A percentile compares a stretch with the other conserved stretches of the same genome.
phyloP scores from a whole-genome alignment of 257 asterid genomes.

The Lycium ferocissimum region DNA sequence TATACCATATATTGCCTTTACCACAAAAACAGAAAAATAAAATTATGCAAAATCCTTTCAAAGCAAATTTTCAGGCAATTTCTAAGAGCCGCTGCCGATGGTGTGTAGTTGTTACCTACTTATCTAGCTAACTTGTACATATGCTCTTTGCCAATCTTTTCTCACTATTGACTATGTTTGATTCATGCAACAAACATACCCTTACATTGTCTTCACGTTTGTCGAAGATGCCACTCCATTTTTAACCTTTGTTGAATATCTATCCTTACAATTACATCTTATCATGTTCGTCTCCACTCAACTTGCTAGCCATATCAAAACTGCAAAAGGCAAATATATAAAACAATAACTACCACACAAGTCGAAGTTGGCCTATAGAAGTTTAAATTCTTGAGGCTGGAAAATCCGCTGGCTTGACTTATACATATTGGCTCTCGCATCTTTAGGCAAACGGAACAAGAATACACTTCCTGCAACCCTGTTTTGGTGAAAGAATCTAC shows the following conservation, averaged over 20 bases:
- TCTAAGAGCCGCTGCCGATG: no score
- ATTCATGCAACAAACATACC: not conserved
- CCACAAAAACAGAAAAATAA: no score
- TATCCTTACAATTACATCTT: not conserved
- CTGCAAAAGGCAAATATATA: not conserved
- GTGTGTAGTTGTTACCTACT: no score
- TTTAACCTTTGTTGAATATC: not conserved
- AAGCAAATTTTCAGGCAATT: no score
- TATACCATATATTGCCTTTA: no score
- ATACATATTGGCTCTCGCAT: not conserved
- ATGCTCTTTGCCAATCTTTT: not conserved
- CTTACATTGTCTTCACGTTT: not conserved
- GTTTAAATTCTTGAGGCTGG: not conserved
- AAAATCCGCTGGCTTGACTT: not conserved
- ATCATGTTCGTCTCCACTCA: not conserved
- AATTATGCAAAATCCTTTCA: no score
- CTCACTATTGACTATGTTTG: not conserved
- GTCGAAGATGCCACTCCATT: not conserved
- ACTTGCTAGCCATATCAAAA: not conserved
- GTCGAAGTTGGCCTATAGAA: not conserved
- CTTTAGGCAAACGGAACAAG: not conserved
- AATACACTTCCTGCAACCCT: not conserved
- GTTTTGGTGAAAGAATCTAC: not conserved
- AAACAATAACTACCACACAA: not conserved
- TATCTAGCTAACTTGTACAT: not conserved